Base-by-base conservation (phyloP, 2,329 filamentous ascomycete species). In the Kalmusia sp. region DNA sequence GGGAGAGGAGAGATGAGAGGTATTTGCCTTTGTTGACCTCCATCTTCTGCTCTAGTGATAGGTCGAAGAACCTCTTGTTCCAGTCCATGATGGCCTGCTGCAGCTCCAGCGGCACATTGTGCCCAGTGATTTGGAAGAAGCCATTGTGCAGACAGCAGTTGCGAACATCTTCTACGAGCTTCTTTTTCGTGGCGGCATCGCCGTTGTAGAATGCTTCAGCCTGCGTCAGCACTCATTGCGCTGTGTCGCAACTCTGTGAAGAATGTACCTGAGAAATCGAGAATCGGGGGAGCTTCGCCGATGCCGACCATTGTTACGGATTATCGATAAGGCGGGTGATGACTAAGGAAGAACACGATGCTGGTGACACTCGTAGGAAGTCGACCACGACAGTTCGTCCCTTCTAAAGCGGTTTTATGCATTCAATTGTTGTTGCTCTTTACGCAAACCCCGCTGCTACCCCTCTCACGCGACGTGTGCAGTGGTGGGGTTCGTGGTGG, bases 71-170 rank as follows among this genome's bases (percentile, higher is more conserved):
- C 9, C 69, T 65, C 47, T 74, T 75, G 15, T 72, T 72, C 56
- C 70, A 74, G 6, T 61, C 30, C 65, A 80, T 71, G 9, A 78
- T 71, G 6, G 63, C 61, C 2, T 71, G 59, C 47, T 79, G 76
- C 2, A 79, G 55, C 2, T 71, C 64, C 6, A 69, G 37, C 1
- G 77, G 71, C 5, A 80, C 70, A 1, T 69, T 63, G 47, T 79
- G 77, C 24, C 74, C 74, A 2, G 70, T 74, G 54, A 80, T 77
- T 50, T 80, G 77, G 61, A 80, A 80, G 63, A 80, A 80, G 17
- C 78, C 78, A 63, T 71, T 71, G 53, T 70, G 62, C 14, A 68
- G 50, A 52, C 71, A 73, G 52, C 65, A 70, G 17, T 67, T 57
- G 15, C 64, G 58, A 12, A 73, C 63, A 33, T 68, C 53, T 2